Percentiles rank a stretch among this genome's conserved stretches.
Evolutionary conservation across 2,329 filamentous ascomycete species (phyloP).

Genomic region (Dactylellina drechsleri): DNA sequence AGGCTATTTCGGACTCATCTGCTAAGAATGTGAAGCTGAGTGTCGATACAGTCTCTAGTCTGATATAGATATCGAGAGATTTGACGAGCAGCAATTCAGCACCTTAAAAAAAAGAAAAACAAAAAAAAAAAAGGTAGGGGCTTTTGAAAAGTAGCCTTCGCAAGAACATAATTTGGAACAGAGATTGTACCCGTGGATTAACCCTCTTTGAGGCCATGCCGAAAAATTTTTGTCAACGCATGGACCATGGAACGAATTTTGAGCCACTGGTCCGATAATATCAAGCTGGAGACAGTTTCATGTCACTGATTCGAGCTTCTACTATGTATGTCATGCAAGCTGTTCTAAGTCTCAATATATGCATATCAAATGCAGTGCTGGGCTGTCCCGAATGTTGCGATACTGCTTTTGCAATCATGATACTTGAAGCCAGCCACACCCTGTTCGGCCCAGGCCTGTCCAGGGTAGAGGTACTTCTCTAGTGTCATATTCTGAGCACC

Average conservation of each 20-base stretch:
- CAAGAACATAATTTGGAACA: too few species aligned
- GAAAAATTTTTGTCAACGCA: slow-evolving; percentile 18
- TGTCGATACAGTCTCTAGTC: too few species aligned
- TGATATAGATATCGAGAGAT: too few species aligned
- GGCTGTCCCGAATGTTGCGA: slow-evolving; percentile 45
- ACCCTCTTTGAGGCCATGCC: too few species aligned
- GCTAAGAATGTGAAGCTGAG: background rate
- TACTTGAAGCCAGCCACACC: slow-evolving; percentile 49
- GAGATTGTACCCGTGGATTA: too few species aligned
- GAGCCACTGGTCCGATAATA: slow-evolving; percentile 46
- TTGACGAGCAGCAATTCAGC: too few species aligned
- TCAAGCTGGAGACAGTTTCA: background rate
- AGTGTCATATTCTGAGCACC: slow-evolving; percentile 38
- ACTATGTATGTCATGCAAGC: slow-evolving; percentile 11
- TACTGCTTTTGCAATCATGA: slow-evolving; percentile 32
- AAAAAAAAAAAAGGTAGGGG: too few species aligned
- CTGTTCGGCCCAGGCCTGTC: slow-evolving; percentile 43
- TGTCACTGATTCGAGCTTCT: slow-evolving; percentile 1
- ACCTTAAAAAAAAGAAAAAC: too few species aligned
- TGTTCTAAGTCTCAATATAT: slow-evolving; percentile 28
- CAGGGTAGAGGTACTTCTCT: slow-evolving; percentile 35
- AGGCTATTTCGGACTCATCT: slow-evolving; percentile 30
- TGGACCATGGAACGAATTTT: slow-evolving; percentile 25
- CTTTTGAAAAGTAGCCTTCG: too few species aligned
- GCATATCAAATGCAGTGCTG: slow-evolving; percentile 46